These are phyloP conservation scores for Cryptosporidium sp. DNA, from an alignment of 169 alveolate species.

Conservation along the genomic window DNA sequence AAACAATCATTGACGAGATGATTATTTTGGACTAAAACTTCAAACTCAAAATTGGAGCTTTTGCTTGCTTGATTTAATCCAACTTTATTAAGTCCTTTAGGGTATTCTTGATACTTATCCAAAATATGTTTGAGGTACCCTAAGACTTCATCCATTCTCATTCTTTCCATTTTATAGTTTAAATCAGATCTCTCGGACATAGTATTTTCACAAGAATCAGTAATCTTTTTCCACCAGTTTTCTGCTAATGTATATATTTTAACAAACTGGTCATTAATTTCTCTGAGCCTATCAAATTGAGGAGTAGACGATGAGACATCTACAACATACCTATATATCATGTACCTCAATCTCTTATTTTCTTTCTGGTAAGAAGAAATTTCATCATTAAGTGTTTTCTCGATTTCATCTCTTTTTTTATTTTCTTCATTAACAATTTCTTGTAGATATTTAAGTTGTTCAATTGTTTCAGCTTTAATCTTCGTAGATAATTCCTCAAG, in stretches of 20 bases:
- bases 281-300: slow-evolving; percentile 19
- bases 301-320: slow-evolving; percentile 42
- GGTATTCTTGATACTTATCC: slow-evolving; percentile 62
- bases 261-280: slow-evolving; percentile 39
- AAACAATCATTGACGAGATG: slow-evolving; percentile 62
- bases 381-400: slow-evolving; percentile 40
- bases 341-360: slow-evolving; percentile 35
- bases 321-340: slow-evolving; percentile 34
- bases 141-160: slow-evolving; percentile 48
- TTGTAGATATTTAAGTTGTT: slow-evolving; percentile 35
- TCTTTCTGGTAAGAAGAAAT: slow-evolving; percentile 22
- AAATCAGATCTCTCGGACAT: slow-evolving; percentile 58
- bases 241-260: slow-evolving; percentile 65
- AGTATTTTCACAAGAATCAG: slow-evolving; percentile 1
- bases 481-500: slow-evolving; percentile 3
- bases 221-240: slow-evolving; percentile 59
- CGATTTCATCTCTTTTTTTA: slow-evolving; percentile 74
- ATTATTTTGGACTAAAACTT: slow-evolving; percentile 46
- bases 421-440: slow-evolving; percentile 59
- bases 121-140: slow-evolving; percentile 54
- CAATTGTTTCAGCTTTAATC: neutral
- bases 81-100: slow-evolving; percentile 52
- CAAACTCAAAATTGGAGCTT: slow-evolving; percentile 26
- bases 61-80: slow-evolving; percentile 26
- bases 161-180: slow-evolving; percentile 72